Base-by-base conservation (phyloP, 148 eudicot genomes). In the Cornus suecica region DNA sequence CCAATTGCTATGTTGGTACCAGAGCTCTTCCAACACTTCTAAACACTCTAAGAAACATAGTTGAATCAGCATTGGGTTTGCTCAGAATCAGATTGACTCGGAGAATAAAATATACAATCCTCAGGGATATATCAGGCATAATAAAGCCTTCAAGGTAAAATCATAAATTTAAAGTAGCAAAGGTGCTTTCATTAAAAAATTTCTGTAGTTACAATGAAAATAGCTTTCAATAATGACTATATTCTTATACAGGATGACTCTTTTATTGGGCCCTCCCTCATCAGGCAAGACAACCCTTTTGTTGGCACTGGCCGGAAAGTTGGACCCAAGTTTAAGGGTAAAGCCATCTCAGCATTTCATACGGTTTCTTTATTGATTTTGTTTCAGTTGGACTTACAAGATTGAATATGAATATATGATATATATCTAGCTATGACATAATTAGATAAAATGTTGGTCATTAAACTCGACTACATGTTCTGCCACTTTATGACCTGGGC, bases 141-240 rank as follows among this genome's bases (percentile, higher is more conserved):
- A 65, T 80, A 6, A 80, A 80, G 65, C 83, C 83, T 20, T 71
- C 79, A 52, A 80, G 80, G 83, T 80, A 72, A 25, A n/a, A n/a
- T 5, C 22, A 4, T 27, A 18, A n/a, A 10, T 7, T 48, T 48
- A 48, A 48, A 11, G 2, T 48, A 48, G 3, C 52, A 48, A 48
- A 48, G 54, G 2, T 48, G 20, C 54, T 48, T 48, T 48, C 2
- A 48, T 48, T 48, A 13, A 11, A 11, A 11, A n/a, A n/a, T 11
- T 1, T 16, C 13, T 48, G 54, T 13, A 13, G 54, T 13, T 48
- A 16, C 54, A 48, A 48, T 16, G 54, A 45, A 45, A 11, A 45
- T 2, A 11, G 14, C 16, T 37, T 69, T 42, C 26, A 54, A 18
- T 58, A 22, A 7, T 58, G 23, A 18, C n/a, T 58, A 14, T 58